phyloP scores from a whole-genome alignment of 176 grass and related monocot genomes.

The Aegilops umbellulata region DNA sequence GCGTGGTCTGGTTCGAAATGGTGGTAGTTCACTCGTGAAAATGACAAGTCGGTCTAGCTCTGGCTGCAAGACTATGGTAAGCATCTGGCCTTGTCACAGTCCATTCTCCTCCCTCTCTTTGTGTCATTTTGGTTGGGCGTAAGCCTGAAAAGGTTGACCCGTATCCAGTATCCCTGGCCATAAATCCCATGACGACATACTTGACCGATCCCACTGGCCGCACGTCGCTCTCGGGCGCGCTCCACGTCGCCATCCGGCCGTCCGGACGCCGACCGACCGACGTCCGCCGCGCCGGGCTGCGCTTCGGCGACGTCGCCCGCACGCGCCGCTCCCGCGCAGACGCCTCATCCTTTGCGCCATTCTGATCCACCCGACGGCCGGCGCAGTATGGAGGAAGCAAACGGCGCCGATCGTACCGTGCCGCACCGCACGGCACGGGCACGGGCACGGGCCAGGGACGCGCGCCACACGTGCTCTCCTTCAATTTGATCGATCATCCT shows the following conservation, averaged over 20 bases:
- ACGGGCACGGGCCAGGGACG: background rate
- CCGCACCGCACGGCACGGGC: background rate
- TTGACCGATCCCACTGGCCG: background rate
- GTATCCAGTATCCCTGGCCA: background rate
- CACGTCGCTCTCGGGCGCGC: background rate
- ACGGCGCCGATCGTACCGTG: background rate
- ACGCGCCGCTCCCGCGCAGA: background rate
- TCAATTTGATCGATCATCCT: background rate
- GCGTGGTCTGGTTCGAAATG: background rate
- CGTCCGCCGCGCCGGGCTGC: background rate
- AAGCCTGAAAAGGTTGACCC: slow-evolving; percentile 21
- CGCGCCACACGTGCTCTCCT: background rate
- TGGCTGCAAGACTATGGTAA: background rate
- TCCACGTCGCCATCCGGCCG: background rate
- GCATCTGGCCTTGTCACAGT: background rate
- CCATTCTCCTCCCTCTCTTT: background rate
- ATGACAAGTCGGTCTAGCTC: background rate
- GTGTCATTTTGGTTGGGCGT: background rate
- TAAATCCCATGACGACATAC: background rate
- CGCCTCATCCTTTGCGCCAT: background rate
- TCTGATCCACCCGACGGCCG: background rate
- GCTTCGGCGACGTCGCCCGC: background rate
- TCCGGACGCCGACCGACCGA: background rate
- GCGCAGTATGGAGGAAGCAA: background rate
- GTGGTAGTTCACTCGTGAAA: background rate